Evolutionary conservation across 1,284 basidiomycete genomes (phyloP).

Genomic region (Fomitopsis schrenkii): DNA sequence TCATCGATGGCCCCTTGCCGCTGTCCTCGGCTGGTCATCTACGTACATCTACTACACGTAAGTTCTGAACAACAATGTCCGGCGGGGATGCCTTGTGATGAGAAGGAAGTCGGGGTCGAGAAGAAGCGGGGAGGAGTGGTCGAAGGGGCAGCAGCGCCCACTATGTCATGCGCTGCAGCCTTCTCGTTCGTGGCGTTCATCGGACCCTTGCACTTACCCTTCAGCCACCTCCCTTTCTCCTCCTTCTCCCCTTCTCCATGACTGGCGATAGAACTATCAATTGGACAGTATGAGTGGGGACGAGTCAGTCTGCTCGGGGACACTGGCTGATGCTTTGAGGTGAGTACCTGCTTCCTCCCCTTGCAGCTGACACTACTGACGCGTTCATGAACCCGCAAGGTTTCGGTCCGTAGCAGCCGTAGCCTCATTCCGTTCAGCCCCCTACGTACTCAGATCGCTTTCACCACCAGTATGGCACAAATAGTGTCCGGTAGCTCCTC

Average conservation of each 20-base stretch:
- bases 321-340: neutral
- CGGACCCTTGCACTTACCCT: neutral
- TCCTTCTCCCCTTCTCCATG: neutral
- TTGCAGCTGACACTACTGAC: neutral
- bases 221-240: neutral
- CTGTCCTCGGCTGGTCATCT: neutral
- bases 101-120: neutral
- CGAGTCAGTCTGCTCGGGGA: neutral
- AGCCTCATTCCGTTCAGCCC: neutral
- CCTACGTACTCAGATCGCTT: neutral
- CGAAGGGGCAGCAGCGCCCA: neutral
- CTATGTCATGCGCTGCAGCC: neutral
- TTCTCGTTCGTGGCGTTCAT: neutral
- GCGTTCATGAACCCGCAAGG: neutral
- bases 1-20: neutral
- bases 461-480: too few relatives aligned
- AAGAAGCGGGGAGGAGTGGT: neutral
- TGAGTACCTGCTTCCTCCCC: neutral
- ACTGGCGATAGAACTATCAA: too few relatives aligned
- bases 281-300: neutral
- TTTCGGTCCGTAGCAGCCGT: neutral
- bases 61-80: neutral
- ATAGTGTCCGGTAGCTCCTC: too few relatives aligned
- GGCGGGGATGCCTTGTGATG: neutral
- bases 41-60: neutral